phyloP scores from a whole-genome alignment of 2,329 filamentous ascomycete species.

The Mycosphaerella arachidis region DNA sequence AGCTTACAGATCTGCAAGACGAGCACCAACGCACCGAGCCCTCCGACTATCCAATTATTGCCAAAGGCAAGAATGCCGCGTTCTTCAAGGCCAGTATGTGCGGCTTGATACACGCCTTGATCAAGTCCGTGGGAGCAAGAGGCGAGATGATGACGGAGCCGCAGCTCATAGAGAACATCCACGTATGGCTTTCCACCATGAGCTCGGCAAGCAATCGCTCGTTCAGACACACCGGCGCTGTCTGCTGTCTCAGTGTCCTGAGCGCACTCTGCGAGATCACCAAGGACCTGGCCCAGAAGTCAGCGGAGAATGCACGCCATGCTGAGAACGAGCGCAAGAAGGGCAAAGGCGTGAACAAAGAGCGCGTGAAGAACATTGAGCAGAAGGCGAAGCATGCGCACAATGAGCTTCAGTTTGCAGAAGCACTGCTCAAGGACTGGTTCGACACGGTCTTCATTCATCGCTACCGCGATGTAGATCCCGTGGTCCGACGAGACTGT shows the following conservation, averaged over 20 bases:
- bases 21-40: slow-evolving; percentile 70
- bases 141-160: slow-evolving; percentile 72
- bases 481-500: slow-evolving; percentile 82
- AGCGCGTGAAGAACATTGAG: slow-evolving; percentile 68
- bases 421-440: slow-evolving; percentile 72
- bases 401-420: slow-evolving; percentile 63
- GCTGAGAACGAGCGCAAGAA: slow-evolving; percentile 72
- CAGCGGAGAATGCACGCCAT: slow-evolving; percentile 73
- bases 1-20: slow-evolving; percentile 78
- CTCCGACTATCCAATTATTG: slow-evolving; percentile 86
- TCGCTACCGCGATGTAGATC: slow-evolving; percentile 89
- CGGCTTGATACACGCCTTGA: slow-evolving; percentile 72
- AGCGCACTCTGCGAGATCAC: slow-evolving; percentile 72
- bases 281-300: slow-evolving; percentile 63
- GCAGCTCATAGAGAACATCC: slow-evolving; percentile 79
- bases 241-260: slow-evolving; percentile 74
- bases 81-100: slow-evolving; percentile 74
- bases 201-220: slow-evolving; percentile 82
- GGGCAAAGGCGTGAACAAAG: slow-evolving; percentile 66
- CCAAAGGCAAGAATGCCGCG: slow-evolving; percentile 65
- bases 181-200: slow-evolving; percentile 86
- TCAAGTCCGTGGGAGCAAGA: slow-evolving; percentile 76
- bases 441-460: slow-evolving; percentile 94
- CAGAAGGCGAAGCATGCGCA: slow-evolving; percentile 66
- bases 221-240: slow-evolving; percentile 89